These are phyloP conservation scores for Albatrellus ellisii DNA, from an alignment of 768 basidiomycete species.

Conservation along the genomic window DNA sequence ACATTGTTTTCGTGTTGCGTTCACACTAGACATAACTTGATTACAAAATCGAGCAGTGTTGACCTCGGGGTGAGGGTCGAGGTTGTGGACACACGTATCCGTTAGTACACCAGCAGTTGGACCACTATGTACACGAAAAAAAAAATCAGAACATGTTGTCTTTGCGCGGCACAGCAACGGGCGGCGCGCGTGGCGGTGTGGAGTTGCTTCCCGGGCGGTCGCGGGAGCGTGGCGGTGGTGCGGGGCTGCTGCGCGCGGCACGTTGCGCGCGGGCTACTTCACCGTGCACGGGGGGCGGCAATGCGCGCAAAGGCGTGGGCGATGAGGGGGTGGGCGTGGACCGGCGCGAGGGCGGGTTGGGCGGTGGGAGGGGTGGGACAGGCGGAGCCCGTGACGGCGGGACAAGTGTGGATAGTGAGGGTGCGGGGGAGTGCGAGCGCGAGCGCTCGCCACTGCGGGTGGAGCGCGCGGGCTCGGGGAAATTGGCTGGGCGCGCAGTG, in stretches of 20 bases:
- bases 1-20: too few species aligned
- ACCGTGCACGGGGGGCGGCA: neutral
- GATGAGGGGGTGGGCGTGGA: neutral
- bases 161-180: constrained; percentile 37
- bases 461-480: neutral
- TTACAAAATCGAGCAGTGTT: too few species aligned
- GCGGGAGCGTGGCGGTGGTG: constrained; percentile 50
- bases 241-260: constrained; percentile 24
- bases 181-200: constrained; percentile 31
- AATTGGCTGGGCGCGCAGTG: neutral
- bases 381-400: neutral
- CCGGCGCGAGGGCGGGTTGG: neutral
- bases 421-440: too few species aligned
- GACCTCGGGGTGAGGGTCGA: too few species aligned
- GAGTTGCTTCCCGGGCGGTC: constrained; percentile 50
- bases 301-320: neutral
- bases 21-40: too few species aligned
- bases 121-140: neutral
- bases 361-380: neutral
- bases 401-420: neutral
- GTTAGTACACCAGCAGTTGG: too few species aligned
- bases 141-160: constrained; percentile 47
- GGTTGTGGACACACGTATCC: too few species aligned
- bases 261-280: constrained; percentile 9
- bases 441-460: neutral